Evolutionary conservation across 2,329 filamentous ascomycete species (phyloP).

Genomic region (Penicillium olsonii): DNA sequence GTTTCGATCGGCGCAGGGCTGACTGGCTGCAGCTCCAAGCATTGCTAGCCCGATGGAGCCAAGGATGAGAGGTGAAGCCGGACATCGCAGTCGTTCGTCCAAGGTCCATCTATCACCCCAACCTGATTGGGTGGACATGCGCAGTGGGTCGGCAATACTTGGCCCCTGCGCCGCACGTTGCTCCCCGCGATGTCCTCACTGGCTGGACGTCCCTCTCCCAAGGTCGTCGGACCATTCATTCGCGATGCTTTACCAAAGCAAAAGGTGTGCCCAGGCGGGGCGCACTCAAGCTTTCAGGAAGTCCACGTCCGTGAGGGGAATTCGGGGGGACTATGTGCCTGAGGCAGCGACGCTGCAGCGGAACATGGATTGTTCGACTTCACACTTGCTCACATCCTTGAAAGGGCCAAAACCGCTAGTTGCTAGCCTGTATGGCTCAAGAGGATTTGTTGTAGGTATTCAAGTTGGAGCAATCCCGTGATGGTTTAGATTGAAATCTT

Average conservation of each 20-base stretch:
- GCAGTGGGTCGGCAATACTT: not conserved
- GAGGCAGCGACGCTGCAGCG: too few species aligned
- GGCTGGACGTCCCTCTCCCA: not conserved
- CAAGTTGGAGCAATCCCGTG: too few species aligned
- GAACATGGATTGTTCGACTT: too few species aligned
- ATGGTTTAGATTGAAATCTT: too few species aligned
- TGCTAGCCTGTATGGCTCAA: too few species aligned
- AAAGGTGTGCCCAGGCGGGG: too few species aligned
- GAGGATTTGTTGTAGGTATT: too few species aligned
- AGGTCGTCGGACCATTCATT: not conserved
- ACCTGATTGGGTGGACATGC: not conserved
- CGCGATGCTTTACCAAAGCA: not conserved
- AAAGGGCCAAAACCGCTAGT: too few species aligned
- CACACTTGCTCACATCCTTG: too few species aligned
- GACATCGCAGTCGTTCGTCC: not conserved
- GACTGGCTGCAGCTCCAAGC: constrained; percentile 16
- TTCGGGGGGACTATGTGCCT: too few species aligned
- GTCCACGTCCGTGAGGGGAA: too few species aligned
- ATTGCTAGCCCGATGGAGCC: not conserved
- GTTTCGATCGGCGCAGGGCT: constrained; percentile 14
- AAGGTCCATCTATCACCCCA: not conserved
- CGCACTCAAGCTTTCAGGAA: too few species aligned
- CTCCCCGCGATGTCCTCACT: not conserved
- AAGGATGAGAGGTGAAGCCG: not conserved
- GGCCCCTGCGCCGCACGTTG: constrained; percentile 6